Conservation (phyloP, 768 basidiomycete genomes). For the Sarcodon aspratus region DNA sequence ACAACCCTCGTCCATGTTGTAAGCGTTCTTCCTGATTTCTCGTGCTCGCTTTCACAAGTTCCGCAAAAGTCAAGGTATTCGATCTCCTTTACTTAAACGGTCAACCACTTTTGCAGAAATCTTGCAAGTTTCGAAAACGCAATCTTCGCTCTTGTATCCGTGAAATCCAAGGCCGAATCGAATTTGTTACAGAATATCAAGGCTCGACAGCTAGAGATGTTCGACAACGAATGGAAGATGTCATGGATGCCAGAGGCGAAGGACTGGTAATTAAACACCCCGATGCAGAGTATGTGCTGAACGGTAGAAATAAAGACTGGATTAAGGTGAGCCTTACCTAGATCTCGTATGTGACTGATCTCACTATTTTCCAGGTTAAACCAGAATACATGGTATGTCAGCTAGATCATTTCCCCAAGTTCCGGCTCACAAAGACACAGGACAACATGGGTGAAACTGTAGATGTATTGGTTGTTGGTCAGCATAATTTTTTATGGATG, state of each 20-base stretch:
- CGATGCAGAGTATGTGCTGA: constrained; percentile 67
- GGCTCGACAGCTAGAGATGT: constrained; percentile 80
- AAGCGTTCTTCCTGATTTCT: constrained; percentile 14
- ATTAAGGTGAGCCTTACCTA: constrained; percentile 54
- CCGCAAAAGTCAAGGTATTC: constrained; percentile 85
- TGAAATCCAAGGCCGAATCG: constrained; percentile 68
- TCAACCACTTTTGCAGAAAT: constrained; percentile 61
- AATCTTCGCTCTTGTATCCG: constrained; percentile 61
- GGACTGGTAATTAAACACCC: constrained; percentile 90
- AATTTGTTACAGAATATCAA: constrained; percentile 60
- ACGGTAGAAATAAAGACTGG: constrained; percentile 87
- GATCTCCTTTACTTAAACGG: constrained; percentile 87
- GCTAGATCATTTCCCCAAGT: not conserved
- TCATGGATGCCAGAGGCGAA: constrained; percentile 82
- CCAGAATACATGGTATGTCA: constrained; percentile 72
- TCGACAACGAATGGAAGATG: constrained; percentile 62
- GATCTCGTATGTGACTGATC: not conserved
- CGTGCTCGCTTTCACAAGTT: not conserved
- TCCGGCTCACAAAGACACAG: constrained; percentile 20
- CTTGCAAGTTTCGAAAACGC: constrained; percentile 67
- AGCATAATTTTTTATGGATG: constrained; percentile 11
- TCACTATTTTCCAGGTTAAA: constrained; percentile 41
- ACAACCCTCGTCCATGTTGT: constrained; percentile 88
- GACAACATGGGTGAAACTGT: constrained; percentile 91
- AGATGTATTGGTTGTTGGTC: constrained; percentile 84